Evolutionary conservation across 768 basidiomycete genomes (phyloP).

Genomic region (Ramaria sp.): DNA sequence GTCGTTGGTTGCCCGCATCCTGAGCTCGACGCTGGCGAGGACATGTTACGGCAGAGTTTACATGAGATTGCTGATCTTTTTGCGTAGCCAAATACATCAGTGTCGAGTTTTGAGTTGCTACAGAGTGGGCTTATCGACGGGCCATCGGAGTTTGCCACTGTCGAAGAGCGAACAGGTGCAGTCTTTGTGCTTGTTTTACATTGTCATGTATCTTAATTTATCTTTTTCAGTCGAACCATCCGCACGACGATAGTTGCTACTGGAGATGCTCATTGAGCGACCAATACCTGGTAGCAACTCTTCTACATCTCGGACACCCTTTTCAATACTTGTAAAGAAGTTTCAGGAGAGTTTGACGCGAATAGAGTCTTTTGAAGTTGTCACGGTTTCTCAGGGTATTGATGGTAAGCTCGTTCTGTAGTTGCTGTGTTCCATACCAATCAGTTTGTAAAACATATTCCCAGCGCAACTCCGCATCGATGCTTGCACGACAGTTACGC

Average conservation of each 20-base stretch:
- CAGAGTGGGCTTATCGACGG: constrained; percentile 91
- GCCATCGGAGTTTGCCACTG: constrained; percentile 71
- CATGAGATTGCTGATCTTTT: constrained; percentile 9
- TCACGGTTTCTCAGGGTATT: constrained; percentile 71
- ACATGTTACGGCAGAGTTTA: constrained; percentile 23
- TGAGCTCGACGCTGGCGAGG: constrained; percentile 49
- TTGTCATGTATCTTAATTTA: neutral
- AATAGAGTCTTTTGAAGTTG: constrained; percentile 93
- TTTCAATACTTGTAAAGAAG: constrained; percentile 83
- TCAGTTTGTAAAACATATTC: constrained; percentile 46
- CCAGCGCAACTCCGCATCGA: constrained; percentile 80
- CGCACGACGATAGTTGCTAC: constrained; percentile 66
- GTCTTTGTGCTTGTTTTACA: constrained; percentile 12
- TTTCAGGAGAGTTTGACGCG: constrained; percentile 91
- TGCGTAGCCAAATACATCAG: constrained; percentile 45
- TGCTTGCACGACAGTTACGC: constrained; percentile 87
- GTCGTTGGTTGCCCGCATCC: constrained; percentile 16
- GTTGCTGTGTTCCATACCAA: neutral
- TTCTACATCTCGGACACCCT: constrained; percentile 39
- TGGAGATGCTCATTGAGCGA: constrained; percentile 63
- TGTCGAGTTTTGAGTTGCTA: constrained; percentile 92
- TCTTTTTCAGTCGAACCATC: constrained; percentile 42
- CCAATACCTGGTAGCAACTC: constrained; percentile 31
- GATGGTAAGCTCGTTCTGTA: constrained; percentile 48
- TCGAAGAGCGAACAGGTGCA: constrained; percentile 49